These are phyloP conservation scores for Cladosporium cucumerinum DNA, from an alignment of 2,329 filamentous ascomycete genomes.

Conservation along the genomic window DNA sequence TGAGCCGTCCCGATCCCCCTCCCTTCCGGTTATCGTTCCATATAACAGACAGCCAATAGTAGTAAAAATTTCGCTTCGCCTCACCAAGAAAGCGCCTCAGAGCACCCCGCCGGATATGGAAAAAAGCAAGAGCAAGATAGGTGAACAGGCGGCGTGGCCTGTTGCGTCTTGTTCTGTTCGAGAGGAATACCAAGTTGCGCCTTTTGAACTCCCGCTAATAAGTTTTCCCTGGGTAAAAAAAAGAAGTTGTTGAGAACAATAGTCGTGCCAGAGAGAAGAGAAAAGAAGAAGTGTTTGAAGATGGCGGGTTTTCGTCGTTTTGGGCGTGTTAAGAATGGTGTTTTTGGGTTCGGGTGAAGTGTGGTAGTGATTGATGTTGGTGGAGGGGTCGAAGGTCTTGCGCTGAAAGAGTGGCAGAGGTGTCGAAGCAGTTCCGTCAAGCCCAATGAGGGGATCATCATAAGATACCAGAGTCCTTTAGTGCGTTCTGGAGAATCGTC, in stretches of 20 bases:
- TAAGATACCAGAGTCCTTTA: conserved; percentile 96
- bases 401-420: not conserved
- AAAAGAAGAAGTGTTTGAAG: not conserved
- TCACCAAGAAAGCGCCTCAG: conserved; percentile 22
- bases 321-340: not conserved
- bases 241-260: not conserved
- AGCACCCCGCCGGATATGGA: not conserved
- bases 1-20: not conserved
- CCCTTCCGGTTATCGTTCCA: not conserved
- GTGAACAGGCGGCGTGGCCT: not conserved
- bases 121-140: not conserved
- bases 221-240: not conserved
- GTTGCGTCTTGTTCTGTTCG: not conserved
- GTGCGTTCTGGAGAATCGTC: conserved; percentile 95
- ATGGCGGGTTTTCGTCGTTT: not conserved
- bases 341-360: not conserved
- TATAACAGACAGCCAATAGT: not conserved
- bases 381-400: not conserved
- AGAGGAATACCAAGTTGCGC: not conserved
- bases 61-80: conserved; percentile 20
- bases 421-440: not conserved
- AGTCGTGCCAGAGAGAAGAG: not conserved
- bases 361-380: not conserved
- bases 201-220: conserved; percentile 9
- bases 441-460: conserved; percentile 24